Conservation (phyloP, 2,329 filamentous ascomycete genomes). For the Aspergillus thermomutatus region DNA sequence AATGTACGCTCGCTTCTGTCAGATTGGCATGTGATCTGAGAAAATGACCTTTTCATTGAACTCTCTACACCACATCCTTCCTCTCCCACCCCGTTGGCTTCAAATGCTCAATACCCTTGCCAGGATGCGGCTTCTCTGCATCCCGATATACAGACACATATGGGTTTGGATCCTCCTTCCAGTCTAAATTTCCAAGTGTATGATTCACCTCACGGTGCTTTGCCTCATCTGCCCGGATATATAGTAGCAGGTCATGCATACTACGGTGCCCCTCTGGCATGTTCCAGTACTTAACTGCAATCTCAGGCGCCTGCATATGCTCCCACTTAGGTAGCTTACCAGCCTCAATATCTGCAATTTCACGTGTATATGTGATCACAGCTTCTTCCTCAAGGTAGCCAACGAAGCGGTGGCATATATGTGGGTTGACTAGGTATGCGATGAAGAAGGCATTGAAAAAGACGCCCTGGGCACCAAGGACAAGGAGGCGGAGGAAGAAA, state of each 20-base stretch:
- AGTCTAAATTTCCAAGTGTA: slow-evolving; percentile 83
- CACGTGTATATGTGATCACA: slow-evolving; percentile 89
- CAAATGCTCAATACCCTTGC: slow-evolving; percentile 62
- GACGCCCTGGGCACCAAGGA: slow-evolving; percentile 87
- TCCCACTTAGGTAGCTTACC: slow-evolving; percentile 83
- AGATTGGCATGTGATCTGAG: no score
- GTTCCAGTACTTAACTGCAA: slow-evolving; percentile 88
- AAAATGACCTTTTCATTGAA: no score
- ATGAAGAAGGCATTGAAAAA: slow-evolving; percentile 96
- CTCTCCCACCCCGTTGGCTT: slow-evolving; percentile 77
- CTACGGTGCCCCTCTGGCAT: slow-evolving; percentile 81
- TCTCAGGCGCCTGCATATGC: slow-evolving; percentile 74
- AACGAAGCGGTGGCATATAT: slow-evolving; percentile 90
- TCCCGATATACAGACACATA: slow-evolving; percentile 82
- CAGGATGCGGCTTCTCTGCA: slow-evolving; percentile 62
- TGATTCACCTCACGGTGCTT: slow-evolving; percentile 95
- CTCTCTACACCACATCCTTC: slow-evolving; percentile 59
- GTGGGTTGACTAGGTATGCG: slow-evolving; percentile 79
- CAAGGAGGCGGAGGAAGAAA: slow-evolving; percentile 86
- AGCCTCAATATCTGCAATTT: slow-evolving; percentile 79
- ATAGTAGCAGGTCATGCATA: slow-evolving; percentile 83
- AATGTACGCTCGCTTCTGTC: no score
- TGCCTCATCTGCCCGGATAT: slow-evolving; percentile 83
- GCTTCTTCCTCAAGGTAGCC: slow-evolving; percentile 97
- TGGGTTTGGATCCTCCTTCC: slow-evolving; percentile 84